Conservation (phyloP, 1,284 basidiomycete genomes). For the Ustilago lituana region DNA sequence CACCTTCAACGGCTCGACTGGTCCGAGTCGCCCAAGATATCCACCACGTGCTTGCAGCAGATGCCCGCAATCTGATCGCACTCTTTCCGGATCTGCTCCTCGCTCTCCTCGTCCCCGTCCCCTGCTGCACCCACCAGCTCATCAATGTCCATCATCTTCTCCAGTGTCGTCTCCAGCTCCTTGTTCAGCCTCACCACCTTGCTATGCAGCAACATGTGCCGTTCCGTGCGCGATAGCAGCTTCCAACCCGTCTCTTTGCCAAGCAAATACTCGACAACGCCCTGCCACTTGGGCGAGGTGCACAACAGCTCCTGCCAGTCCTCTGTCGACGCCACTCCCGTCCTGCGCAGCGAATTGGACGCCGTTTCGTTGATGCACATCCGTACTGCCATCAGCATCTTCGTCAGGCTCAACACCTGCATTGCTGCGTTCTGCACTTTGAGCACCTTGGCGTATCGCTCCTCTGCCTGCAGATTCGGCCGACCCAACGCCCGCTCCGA, state of each 20-base stretch:
- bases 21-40: constrained; percentile 9
- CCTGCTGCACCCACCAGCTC: background rate
- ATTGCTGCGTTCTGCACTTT: background rate
- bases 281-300: constrained; percentile 1
- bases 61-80: constrained; percentile 24
- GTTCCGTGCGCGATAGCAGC: constrained; percentile 1
- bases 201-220: constrained; percentile 3
- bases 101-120: background rate
- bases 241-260: background rate
- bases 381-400: constrained; percentile 11
- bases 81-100: constrained; percentile 13
- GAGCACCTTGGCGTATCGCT: constrained; percentile 13
- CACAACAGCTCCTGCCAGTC: constrained; percentile 18
- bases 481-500: constrained; percentile 1
- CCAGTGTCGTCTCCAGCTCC: constrained; percentile 21
- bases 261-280: constrained; percentile 2
- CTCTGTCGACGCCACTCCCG: background rate
- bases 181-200: constrained; percentile 14
- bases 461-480: background rate
- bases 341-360: background rate
- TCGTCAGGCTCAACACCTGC: constrained; percentile 13
- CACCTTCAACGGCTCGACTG: no score
- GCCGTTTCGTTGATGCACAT: constrained; percentile 21
- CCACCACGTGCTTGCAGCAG: constrained; percentile 42
- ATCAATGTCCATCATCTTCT: constrained; percentile 18